Conservation (phyloP, 2,329 filamentous ascomycete species). For the Fusarium tjaetaba region DNA sequence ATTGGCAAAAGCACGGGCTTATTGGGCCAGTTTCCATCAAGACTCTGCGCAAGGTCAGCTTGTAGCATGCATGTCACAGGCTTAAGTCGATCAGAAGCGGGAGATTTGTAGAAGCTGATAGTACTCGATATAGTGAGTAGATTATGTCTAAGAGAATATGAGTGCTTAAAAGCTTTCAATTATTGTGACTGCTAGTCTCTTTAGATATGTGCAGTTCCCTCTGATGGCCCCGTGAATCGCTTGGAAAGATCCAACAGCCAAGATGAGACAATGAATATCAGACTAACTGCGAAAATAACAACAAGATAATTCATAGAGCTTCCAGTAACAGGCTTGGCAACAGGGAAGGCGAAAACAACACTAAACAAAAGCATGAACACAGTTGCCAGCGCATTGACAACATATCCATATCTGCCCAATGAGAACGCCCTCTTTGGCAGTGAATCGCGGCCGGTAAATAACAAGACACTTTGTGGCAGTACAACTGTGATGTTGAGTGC, state of each 20-base stretch:
- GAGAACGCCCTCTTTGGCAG: not conserved
- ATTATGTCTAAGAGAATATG: not conserved
- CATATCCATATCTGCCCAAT: not conserved
- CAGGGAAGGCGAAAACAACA: not conserved
- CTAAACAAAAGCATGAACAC: not conserved
- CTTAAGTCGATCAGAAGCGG: rapidly evolving
- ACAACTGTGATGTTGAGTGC: not conserved
- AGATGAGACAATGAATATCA: not conserved
- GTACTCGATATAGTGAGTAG: rapidly evolving
- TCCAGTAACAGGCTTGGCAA: not conserved
- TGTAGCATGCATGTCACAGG: rapidly evolving
- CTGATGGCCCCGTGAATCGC: not conserved
- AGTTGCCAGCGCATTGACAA: not conserved
- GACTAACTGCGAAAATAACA: not conserved
- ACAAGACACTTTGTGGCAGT: not conserved
- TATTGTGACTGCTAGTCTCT: not conserved
- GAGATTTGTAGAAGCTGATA: not conserved
- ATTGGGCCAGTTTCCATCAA: not conserved
- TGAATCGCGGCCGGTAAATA: not conserved
- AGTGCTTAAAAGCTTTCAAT: rapidly evolving
- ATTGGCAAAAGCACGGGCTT: not conserved
- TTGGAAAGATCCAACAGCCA: not conserved
- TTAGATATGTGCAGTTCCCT: not conserved
- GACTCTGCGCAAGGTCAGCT: not conserved
- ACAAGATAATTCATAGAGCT: not conserved